Evolutionary conservation across 352 stramenopile species (phyloP), one percentile per base, ranked within the genome.

Genomic region (Globisporangium takayamanum): DNA sequence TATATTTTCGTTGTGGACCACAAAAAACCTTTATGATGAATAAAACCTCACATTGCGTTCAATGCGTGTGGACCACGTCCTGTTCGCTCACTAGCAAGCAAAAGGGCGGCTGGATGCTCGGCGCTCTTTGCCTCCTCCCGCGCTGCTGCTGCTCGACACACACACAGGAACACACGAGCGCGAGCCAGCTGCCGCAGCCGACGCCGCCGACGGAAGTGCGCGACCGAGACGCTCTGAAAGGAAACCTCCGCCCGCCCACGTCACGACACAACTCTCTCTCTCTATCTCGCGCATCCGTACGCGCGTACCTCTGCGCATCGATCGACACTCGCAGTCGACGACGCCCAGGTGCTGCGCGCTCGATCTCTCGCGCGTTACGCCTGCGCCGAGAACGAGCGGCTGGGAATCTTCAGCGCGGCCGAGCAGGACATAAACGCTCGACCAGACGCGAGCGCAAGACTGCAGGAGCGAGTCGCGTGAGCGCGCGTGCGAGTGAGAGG

Each of bases 181-280:
- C 44, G 44, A 49, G 44, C 44, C 44, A 49, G 44, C 44, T n/a
- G 44, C 44, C 18, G 44, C 42, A 18, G 42, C n/a, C 44, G 44
- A 18, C 44, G 44, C 44, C 44, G 44, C 44, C 44, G 44, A 18
- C 2, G 44, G 44, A 49, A 49, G 44, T n/a, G 44, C 44, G 44
- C 44, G 49, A 28, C 22, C 33, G 15, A 36, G 50, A 14, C n/a
- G 20, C 25, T 25, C 6, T 25, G n/a, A 44, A 42, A 20, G 50
- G 50, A 56, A 56, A 56, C 50, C 12, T 46, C 30, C 50, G 20
- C 25, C 33, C 30, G 18, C 50, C 25, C 36, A 45, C 50, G 33
- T 15, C 18, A 30, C 50, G 37, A 49, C 20, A 12, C 44, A 10
- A 18, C 20, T 20, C 20, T 10, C n/a, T 5, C n/a, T 49, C 5